Base-by-base conservation (phyloP, 2,329 filamentous ascomycete genomes). In the Penicillium psychrosexuale region DNA sequence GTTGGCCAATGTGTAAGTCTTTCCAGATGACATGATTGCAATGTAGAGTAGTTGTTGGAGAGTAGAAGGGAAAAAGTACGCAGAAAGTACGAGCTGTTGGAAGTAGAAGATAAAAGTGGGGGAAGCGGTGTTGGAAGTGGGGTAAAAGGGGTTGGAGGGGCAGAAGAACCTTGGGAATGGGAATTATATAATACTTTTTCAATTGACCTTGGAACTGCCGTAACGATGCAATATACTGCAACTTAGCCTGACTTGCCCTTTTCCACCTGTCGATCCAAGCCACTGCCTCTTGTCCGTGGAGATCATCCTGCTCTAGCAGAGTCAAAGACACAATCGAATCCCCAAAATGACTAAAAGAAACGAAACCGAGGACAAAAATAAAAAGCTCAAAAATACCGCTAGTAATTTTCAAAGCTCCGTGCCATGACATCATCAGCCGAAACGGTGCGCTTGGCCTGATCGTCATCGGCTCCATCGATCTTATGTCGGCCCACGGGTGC, bases 1-100 rank as follows among this genome's bases (percentile, higher is more conserved):
- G 67, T 82, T 84, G 76, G 72, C 79, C 48, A 84, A 76, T 60
- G 72, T 81, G 73, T 78, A 83, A 43, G 75, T 77, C 57, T 69
- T 65, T 61, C 73, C 80, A 67, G 77, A 74, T 67, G 84, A 85
- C 83, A 86, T 50, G 47, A 15, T 49, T 50, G 47, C 1, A 49
- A 12, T 27, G 28, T 43, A n/a, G n/a, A n/a, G n/a, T n/a, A 24
- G 5, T 86, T 60, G 43, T 39, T 37, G 31, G 30, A 47, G 27
- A 55, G 36, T 37, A 48, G 28, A 31, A 45, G 22, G 43, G 44
- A 48, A n/a, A 38, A 44, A 56, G 51, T 24, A 24, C 22, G 22
- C 22, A 24, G 22, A 24, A 24, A 24, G 19, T 38, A 13, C 12
- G 27, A 34, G 51, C 7, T 53, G 33, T 53, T 42, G 33, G 24